Conservation (phyloP, 2,329 filamentous ascomycete genomes). For the Hyphodiscus sp. region DNA sequence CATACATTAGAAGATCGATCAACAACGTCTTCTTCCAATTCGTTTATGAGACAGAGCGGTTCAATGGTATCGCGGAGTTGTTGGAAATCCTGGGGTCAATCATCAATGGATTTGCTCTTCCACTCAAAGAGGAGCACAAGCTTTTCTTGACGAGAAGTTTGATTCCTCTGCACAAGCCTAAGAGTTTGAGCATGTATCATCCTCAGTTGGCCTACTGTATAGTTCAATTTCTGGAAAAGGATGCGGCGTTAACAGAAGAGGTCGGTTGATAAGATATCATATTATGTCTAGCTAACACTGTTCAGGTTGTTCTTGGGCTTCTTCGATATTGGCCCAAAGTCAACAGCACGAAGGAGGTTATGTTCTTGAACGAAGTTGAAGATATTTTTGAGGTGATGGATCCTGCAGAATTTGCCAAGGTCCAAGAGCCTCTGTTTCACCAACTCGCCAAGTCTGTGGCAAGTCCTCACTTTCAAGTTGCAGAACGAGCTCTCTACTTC, state of each 20-base stretch:
- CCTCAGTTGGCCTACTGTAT: conserved; percentile 98
- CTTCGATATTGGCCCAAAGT: conserved; percentile 98
- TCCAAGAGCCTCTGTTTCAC: conserved; percentile 95
- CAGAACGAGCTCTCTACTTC: conserved; percentile 94
- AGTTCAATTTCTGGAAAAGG: conserved; percentile 97
- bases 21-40: conserved; percentile 99
- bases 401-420: conserved; percentile 95
- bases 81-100: conserved; percentile 96
- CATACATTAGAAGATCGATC: conserved; percentile 95
- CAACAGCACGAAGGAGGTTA: conserved; percentile 99
- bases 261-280: conserved; percentile 41
- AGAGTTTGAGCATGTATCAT: conserved; percentile 99
- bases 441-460: conserved; percentile 97
- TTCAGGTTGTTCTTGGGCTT: conserved; percentile 82
- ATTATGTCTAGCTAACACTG: conserved; percentile 7
- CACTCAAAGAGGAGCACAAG: conserved; percentile 97
- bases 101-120: conserved; percentile 96
- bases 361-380: conserved; percentile 98
- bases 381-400: conserved; percentile 99
- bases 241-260: conserved; percentile 94
- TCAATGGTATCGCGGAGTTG: conserved; percentile 96
- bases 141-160: conserved; percentile 91
- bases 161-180: conserved; percentile 93
- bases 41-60: conserved; percentile 95
- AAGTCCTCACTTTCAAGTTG: conserved; percentile 97